Evolutionary conservation across 768 basidiomycete species (phyloP).

Genomic region (Coprinopsis strossmayeri): DNA sequence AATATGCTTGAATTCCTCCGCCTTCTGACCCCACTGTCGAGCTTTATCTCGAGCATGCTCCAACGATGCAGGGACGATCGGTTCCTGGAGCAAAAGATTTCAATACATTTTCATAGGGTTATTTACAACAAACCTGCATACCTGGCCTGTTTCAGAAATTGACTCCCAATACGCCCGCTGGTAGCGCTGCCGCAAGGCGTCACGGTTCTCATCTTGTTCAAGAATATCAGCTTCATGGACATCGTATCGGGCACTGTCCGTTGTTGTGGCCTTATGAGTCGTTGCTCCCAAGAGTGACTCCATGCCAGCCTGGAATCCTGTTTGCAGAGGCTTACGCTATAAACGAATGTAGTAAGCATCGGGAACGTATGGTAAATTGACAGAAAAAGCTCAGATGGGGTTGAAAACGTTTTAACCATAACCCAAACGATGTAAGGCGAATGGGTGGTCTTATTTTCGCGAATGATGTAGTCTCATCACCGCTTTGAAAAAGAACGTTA

Average conservation of each 20-base stretch:
- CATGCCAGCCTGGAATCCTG: constrained; percentile 77
- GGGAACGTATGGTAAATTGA: constrained; percentile 1
- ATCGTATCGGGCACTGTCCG: constrained; percentile 25
- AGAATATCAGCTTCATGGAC: constrained; percentile 56
- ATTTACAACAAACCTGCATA: constrained; percentile 27
- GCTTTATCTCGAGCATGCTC: constrained; percentile 39
- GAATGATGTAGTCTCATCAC: constrained; percentile 66
- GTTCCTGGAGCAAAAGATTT: constrained; percentile 57
- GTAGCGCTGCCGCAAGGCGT: constrained; percentile 55
- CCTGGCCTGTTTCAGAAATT: constrained; percentile 59
- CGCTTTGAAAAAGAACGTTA: constrained; percentile 6
- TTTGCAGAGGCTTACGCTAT: constrained; percentile 68
- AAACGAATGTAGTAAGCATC: constrained; percentile 2
- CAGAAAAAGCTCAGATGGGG: constrained; percentile 53
- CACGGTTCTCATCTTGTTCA: constrained; percentile 49
- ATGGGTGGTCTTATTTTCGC: constrained; percentile 54
- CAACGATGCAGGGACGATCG: constrained; percentile 51
- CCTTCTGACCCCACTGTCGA: constrained; percentile 24
- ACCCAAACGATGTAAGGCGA: constrained; percentile 57
- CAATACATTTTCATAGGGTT: too few relatives aligned
- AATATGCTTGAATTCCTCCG: constrained; percentile 31
- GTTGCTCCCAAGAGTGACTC: constrained; percentile 66
- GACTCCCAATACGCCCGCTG: constrained; percentile 78
- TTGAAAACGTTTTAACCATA: constrained; percentile 62
- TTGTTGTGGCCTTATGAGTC: constrained; percentile 15